These are phyloP conservation scores for Alternaria sp. DNA, from an alignment of 2,329 filamentous ascomycete genomes.

Conservation along the genomic window DNA sequence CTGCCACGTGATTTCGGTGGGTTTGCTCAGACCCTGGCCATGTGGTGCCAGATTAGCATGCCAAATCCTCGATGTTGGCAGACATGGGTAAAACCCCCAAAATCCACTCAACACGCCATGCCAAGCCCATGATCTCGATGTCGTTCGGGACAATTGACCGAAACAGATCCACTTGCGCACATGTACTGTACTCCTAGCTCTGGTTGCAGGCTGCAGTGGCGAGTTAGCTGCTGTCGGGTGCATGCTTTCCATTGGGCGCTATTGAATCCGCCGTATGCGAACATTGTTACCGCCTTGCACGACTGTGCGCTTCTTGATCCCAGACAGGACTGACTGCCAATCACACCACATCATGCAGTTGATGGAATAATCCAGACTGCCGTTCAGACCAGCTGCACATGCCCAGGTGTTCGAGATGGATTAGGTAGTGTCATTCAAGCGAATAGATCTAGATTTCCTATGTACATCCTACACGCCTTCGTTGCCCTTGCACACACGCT, in stretches of 20 bases:
- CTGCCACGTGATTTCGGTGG: background rate
- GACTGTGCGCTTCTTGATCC: background rate
- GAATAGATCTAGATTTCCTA: conserved; percentile 1
- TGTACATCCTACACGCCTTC: conserved; percentile 8
- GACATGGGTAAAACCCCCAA: conserved; percentile 1
- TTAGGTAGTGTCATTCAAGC: background rate
- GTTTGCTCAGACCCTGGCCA: background rate
- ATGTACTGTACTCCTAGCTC: background rate
- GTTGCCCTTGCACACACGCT: background rate
- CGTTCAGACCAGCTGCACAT: background rate
- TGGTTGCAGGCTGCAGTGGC: background rate
- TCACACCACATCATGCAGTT: background rate
- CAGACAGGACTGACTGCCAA: background rate
- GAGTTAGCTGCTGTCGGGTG: background rate
- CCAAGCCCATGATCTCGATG: conserved; percentile 4
- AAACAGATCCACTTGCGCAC: background rate
- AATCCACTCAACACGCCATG: background rate
- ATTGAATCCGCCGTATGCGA: background rate
- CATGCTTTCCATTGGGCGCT: background rate
- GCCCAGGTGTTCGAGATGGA: background rate
- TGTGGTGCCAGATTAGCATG: conserved; percentile 1
- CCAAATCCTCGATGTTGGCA: conserved; percentile 2
- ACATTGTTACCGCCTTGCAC: background rate
- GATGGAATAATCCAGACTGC: background rate
- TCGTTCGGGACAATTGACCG: background rate